Percentiles rank a stretch among this genome's conserved stretches.
phyloP scores from a whole-genome alignment of 164 flowering plant species.

The Nymphaea colorata region DNA sequence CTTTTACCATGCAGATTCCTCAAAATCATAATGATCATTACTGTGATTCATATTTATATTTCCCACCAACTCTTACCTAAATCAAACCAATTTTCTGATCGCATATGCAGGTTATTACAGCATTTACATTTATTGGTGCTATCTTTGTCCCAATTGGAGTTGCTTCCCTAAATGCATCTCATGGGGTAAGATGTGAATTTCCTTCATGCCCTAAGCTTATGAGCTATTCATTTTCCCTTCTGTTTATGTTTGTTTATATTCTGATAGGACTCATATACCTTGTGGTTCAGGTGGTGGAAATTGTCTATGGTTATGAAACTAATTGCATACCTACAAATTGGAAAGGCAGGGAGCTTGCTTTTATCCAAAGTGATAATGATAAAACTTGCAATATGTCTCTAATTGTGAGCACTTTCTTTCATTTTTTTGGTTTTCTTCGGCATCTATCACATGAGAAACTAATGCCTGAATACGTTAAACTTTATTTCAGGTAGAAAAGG shows the following conservation, averaged over 20 bases:
- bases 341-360: conserved; percentile 20
- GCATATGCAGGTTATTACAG: conserved; percentile 53
- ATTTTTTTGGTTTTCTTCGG: background rate
- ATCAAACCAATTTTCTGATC: background rate
- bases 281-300: conserved; percentile 61
- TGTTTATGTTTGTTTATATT: background rate
- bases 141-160: conserved; percentile 89
- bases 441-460: background rate
- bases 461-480: background rate
- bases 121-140: conserved; percentile 43
- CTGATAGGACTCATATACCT: background rate
- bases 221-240: background rate
- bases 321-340: conserved; percentile 40
- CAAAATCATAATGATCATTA: background rate
- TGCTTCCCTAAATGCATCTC: conserved; percentile 70
- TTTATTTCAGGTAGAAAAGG: conserved; percentile 4
- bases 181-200: conserved; percentile 26
- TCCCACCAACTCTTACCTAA: background rate
- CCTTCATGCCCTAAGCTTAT: background rate
- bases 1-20: background rate
- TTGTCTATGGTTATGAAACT: conserved; percentile 59
- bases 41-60: background rate
- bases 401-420: conserved; percentile 22
- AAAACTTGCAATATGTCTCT: conserved; percentile 56
- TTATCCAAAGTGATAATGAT: conserved; percentile 39